These are phyloP conservation scores for Lactifluus piperatus DNA, from an alignment of 768 basidiomycete genomes.

Conservation along the genomic window DNA sequence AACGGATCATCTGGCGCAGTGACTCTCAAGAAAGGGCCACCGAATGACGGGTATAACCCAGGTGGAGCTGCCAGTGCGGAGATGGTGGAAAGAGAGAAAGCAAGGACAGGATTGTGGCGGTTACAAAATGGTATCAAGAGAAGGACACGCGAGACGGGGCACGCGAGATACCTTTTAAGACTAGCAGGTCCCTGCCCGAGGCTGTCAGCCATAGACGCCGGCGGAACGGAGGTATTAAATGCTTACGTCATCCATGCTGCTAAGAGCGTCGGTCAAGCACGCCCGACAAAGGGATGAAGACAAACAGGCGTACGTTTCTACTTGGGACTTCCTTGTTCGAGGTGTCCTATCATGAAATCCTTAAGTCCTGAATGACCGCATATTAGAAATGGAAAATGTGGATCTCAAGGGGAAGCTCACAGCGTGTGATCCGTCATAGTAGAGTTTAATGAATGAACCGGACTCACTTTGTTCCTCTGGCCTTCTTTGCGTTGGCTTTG, in stretches of 20 bases:
- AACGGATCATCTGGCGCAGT: conserved; percentile 12
- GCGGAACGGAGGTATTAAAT: neutral
- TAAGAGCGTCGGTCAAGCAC: neutral
- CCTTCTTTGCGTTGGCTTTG: conserved; percentile 11
- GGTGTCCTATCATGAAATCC: neutral
- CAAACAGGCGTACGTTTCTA: conserved; percentile 23
- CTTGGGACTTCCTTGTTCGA: conserved; percentile 11
- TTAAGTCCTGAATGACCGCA: neutral
- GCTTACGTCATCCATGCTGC: conserved; percentile 15
- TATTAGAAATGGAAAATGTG: neutral
- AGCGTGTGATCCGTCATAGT: conserved; percentile 1
- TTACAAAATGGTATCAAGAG: neutral
- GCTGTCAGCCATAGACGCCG: conserved; percentile 3
- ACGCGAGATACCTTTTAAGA: conserved; percentile 19
- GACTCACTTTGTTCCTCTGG: conserved; percentile 6
- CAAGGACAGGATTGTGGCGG: neutral
- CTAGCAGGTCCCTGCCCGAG: conserved; percentile 17
- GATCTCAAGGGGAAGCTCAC: conserved; percentile 12
- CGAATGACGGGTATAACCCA: neutral
- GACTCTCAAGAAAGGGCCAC: conserved; percentile 5
- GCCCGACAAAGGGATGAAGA: neutral
- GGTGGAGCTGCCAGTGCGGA: conserved; percentile 9
- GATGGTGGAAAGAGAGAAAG: conserved; percentile 8
- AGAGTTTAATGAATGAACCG: neutral
- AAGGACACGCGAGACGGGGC: conserved; percentile 1